These are phyloP conservation scores for Solanum chaucha DNA, from an alignment of 257 asterid species.

Conservation along the genomic window DNA sequence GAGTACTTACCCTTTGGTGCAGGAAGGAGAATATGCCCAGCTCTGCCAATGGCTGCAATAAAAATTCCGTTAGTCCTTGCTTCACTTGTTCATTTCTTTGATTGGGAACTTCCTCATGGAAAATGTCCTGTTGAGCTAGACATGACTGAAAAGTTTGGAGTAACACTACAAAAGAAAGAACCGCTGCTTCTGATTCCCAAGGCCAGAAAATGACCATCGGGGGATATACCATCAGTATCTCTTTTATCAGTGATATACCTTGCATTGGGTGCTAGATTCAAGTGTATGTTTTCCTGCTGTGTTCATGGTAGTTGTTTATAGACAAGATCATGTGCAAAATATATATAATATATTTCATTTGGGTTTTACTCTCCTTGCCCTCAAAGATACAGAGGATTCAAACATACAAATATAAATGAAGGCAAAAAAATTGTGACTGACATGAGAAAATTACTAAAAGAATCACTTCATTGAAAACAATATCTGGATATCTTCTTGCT, in stretches of 20 bases:
- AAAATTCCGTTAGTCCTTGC: too few species aligned
- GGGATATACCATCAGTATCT: neutral
- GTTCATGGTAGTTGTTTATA: neutral
- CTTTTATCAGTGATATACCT: neutral
- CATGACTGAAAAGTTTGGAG: slow-evolving; percentile 14
- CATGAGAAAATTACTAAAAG: neutral
- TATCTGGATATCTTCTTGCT: neutral
- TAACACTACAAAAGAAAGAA: slow-evolving; percentile 11
- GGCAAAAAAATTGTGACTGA: neutral
- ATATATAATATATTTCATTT: neutral
- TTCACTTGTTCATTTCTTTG: slow-evolving; percentile 10
- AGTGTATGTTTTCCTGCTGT: neutral
- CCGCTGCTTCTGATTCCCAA: slow-evolving; percentile 23
- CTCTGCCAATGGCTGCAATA: slow-evolving; percentile 21
- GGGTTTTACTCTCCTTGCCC: neutral
- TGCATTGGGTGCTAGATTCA: neutral
- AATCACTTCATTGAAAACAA: neutral
- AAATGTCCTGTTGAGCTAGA: neutral
- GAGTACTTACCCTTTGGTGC: slow-evolving; percentile 35
- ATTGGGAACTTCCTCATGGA: slow-evolving; percentile 22
- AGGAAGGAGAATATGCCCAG: slow-evolving; percentile 46
- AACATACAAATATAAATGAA: neutral
- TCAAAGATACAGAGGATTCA: neutral
- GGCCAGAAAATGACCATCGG: slow-evolving; percentile 6
- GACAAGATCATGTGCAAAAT: neutral